A percentile compares a stretch with the other conserved stretches of the same genome.
These are phyloP conservation scores for Fusarium proliferatum DNA, from an alignment of 2,329 filamentous ascomycete species.

Conservation along the genomic window DNA sequence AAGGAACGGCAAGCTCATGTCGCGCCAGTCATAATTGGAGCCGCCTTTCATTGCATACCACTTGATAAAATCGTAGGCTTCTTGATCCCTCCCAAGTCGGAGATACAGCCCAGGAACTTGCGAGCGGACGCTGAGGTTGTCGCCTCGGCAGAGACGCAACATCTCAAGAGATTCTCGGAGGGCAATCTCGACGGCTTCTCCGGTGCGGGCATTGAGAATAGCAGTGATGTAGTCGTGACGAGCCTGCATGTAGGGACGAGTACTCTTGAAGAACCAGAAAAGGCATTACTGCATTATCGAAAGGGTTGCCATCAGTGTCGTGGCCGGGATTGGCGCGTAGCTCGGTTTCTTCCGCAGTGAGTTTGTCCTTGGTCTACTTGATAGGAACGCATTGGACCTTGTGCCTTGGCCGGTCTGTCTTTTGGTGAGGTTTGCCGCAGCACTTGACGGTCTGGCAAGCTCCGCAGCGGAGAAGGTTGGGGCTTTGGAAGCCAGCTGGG, in stretches of 20 bases:
- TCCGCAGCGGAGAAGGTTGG: slow-evolving; percentile 9
- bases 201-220: slow-evolving; percentile 11
- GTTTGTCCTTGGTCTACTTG: not conserved
- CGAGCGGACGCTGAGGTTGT: slow-evolving; percentile 1
- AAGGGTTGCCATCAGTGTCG: not conserved
- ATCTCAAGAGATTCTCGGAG: not conserved
- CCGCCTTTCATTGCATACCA: not conserved
- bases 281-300: not conserved
- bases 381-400: slow-evolving; percentile 3
- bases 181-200: slow-evolving; percentile 2
- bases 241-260: slow-evolving; percentile 21
- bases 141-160: slow-evolving; percentile 3
- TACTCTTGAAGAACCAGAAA: not conserved
- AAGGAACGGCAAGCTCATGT: slow-evolving; percentile 4
- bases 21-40: not conserved
- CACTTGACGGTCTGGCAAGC: slow-evolving; percentile 9
- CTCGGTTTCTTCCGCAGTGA: not conserved
- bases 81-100: slow-evolving; percentile 5
- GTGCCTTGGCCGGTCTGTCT: slow-evolving; percentile 2
- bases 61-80: slow-evolving; percentile 25
- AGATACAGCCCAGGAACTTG: slow-evolving; percentile 10
- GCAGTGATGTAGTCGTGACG: not conserved
- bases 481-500: not conserved
- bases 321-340: not conserved
- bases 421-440: slow-evolving; percentile 14